Conservation (phyloP, 257 asterid genomes). For the Gentiana straminea region DNA sequence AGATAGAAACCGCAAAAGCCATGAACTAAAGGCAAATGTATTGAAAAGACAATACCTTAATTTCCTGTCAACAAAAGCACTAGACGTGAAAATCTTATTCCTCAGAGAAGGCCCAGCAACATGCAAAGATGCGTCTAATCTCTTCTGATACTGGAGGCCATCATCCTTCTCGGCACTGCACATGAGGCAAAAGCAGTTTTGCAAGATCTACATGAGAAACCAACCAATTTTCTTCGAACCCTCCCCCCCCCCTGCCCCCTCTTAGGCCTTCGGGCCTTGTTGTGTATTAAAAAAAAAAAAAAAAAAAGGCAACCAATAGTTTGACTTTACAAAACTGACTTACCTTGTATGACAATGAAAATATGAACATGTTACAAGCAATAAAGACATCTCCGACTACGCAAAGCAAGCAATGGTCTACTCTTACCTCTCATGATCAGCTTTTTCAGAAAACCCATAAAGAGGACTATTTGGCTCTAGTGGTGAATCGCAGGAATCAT, state of each 20-base stretch:
- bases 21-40: slow-evolving; percentile 1
- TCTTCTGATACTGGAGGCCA: slow-evolving; percentile 49
- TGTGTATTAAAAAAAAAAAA: no score
- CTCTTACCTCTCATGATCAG: slow-evolving; percentile 62
- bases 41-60: slow-evolving; percentile 40
- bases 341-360: neutral
- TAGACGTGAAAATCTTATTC: slow-evolving; percentile 70
- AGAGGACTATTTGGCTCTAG: slow-evolving; percentile 98
- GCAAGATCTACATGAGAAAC: no score
- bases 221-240: no score
- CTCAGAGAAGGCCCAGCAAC: slow-evolving; percentile 78
- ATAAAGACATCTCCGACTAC: neutral
- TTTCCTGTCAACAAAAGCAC: slow-evolving; percentile 66
- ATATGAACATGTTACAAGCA: neutral
- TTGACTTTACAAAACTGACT: neutral
- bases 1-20: neutral
- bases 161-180: slow-evolving; percentile 88
- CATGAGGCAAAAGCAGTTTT: neutral
- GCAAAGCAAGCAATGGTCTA: neutral
- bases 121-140: slow-evolving; percentile 67
- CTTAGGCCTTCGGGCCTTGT: no score
- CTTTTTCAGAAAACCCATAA: slow-evolving; percentile 71
- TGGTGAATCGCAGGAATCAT: slow-evolving; percentile 99
- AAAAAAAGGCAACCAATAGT: neutral
- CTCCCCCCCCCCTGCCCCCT: no score